Percentiles rank a stretch among this genome's conserved stretches.
Evolutionary conservation across 2,329 filamentous ascomycete genomes (phyloP).

Genomic region (Didymella glomerata): DNA sequence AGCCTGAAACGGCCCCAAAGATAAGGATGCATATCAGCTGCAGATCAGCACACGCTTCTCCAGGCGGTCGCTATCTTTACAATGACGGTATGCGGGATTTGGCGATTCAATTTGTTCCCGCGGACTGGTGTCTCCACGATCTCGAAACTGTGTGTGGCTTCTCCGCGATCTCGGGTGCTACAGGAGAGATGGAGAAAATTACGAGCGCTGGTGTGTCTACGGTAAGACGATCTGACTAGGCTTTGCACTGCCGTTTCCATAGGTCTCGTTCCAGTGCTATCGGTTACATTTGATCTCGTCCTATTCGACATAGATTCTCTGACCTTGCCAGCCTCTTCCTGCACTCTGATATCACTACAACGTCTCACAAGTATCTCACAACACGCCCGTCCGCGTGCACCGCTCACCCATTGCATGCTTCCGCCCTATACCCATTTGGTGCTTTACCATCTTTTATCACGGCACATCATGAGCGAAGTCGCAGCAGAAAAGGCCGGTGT

Average conservation of each 20-base stretch:
- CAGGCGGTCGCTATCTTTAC: slow-evolving; percentile 18
- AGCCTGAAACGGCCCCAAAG: slow-evolving; percentile 35
- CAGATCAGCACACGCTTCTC: slow-evolving; percentile 28
- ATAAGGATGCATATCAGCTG: slow-evolving; percentile 47
- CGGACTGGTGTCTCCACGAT: slow-evolving; percentile 5
- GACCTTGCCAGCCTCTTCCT: not conserved
- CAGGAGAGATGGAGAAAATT: slow-evolving; percentile 21
- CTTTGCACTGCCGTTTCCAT: slow-evolving; percentile 6
- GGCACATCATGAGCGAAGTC: slow-evolving; percentile 32
- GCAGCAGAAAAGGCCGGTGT: slow-evolving; percentile 25
- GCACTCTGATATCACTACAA: slow-evolving; percentile 2
- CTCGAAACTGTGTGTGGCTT: slow-evolving; percentile 23
- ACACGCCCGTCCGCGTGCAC: not conserved
- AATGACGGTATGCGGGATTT: slow-evolving; percentile 32
- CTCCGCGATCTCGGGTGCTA: slow-evolving; percentile 25
- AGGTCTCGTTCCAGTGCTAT: slow-evolving; percentile 3
- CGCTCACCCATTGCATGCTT: not conserved
- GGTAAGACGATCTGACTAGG: slow-evolving; percentile 11
- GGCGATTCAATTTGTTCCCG: slow-evolving; percentile 17
- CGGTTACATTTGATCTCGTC: slow-evolving; percentile 7
- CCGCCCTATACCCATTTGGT: slow-evolving; percentile 10
- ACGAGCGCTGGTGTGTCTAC: slow-evolving; percentile 21
- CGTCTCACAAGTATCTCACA: not conserved
- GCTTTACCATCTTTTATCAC: not conserved
- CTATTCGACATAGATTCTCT: slow-evolving; percentile 8